Evolutionary conservation across 225 moss, liverwort and hornwort species (phyloP), one percentile per base, ranked within the genome.

Genomic region (Takakia lepidozioides): DNA sequence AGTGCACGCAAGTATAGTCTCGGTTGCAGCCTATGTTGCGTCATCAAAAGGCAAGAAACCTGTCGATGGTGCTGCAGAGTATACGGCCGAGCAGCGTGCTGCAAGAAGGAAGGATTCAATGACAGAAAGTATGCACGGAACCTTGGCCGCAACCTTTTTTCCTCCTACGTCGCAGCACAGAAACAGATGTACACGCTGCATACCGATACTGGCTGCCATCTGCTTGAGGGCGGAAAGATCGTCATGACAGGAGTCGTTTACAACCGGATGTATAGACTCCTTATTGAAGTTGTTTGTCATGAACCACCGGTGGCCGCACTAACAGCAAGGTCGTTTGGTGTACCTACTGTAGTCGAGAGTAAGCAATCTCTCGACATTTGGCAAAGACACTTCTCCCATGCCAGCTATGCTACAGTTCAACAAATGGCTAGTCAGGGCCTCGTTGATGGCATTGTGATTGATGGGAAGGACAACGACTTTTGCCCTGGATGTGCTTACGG

Each of bases 131-230:
- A 56, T 15, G 44, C 44, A 0, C 44, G 28, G 2, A 0, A 45
- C 1, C 14, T 56, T 29, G 56, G 30, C 2, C 11, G 14, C 10
- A 56, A 44, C 11, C 29, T 56, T 0, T 56, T 56, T 3, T 56
- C 29, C 1, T 42, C 20, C 0, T 45, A 28, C 22, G 21, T 56
- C 0, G 22, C 18, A 6, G 6, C 30, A 2, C 44, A 56, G 0
- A 14, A 17, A 6, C 10, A 43, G 42, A 43, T 43, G 42, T 43
- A 43, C 18, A 43, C 42, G 11, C 10, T 43, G 42, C 42, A 43
- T 17, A 43, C 42, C 18, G 42, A 43, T 6, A 43, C 18, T 16
- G 42, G 42, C 5, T 43, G 42, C 18, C 42, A 43, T 9, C 42
- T 43, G 42, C 10, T 43, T 6, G 8, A 43, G n/a, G 42, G 6